These are phyloP conservation scores for Magnusiomyces sp. DNA, from an alignment of 1,139 yeast species.

Conservation along the genomic window DNA sequence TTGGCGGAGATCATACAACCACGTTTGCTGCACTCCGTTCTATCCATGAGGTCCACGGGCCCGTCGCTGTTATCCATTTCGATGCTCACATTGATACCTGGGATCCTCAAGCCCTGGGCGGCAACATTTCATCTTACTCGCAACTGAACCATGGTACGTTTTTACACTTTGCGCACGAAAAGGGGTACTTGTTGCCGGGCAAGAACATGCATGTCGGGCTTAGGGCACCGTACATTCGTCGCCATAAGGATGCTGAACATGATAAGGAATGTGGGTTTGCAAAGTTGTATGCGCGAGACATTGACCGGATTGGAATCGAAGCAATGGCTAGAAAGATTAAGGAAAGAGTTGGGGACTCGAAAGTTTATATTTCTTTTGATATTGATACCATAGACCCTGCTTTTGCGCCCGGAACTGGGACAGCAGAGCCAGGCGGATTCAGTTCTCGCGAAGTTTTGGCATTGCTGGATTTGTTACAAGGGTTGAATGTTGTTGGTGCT, in stretches of 20 bases:
- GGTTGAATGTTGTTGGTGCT: conserved; percentile 60
- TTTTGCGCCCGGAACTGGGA: conserved; percentile 76
- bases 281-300: conserved; percentile 59
- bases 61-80: conserved; percentile 58
- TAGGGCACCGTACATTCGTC: conserved; percentile 42
- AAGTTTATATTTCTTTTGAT: conserved; percentile 66
- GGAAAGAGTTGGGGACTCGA: conserved; percentile 45
- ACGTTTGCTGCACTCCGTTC: conserved; percentile 62
- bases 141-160: conserved; percentile 69
- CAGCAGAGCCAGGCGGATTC: conserved; percentile 78
- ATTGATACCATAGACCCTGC: conserved; percentile 77
- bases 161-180: conserved; percentile 57
- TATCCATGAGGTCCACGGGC: conserved; percentile 50
- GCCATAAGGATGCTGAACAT: conserved; percentile 43
- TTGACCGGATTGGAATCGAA: conserved; percentile 41
- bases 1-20: conserved; percentile 77
- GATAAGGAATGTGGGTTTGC: conserved; percentile 58
- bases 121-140: conserved; percentile 36
- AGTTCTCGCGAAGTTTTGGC: conserved; percentile 62
- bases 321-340: conserved; percentile 51
- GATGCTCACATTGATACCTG: conserved; percentile 71
- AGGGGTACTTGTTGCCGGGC: conserved; percentile 42
- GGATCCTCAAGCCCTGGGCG: conserved; percentile 65
- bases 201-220: conserved; percentile 61
- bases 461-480: conserved; percentile 50